Evolutionary conservation across 768 basidiomycete species (phyloP), one percentile per base, ranked within the genome.

Genomic region (Vishniacozyma victoriae): DNA sequence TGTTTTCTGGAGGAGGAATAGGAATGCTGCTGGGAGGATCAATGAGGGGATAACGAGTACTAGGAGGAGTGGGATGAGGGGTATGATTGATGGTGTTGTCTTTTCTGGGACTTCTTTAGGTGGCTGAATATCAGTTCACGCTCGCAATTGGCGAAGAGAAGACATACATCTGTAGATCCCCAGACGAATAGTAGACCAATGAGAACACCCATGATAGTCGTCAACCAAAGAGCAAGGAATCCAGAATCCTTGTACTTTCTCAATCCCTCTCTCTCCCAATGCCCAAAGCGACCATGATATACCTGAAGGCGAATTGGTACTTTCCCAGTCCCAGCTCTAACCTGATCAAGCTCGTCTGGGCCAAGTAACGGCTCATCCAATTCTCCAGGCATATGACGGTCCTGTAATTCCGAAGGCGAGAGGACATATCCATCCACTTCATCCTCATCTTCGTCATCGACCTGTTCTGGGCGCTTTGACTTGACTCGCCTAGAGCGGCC

Each of bases 1-100:
- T 59, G 90, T 89, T 50, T 87, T 77, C 49, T 83, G 81, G 41
- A 93, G 73, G 35, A 92, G 77, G 1, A 70, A 42, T 15, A 72
- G 49, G 50, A 72, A 69, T 1, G 54, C 64, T 11, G 69, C 57
- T 1, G 70, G 70, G 4, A 67, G 41, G 13, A 64, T 23, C 1
- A 70, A 46, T 1, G 68, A 43, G 1, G 64, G 59, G 9, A 67
- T 54, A 24, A 66, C 50, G 9, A 72, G 55, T 3, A 62, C 39
- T 5, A 66, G 49, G 12, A 72, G 62, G 7, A 72, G 46, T 0
- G 70, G 59, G 5, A 67, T 50, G 12, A 70, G 55, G 4, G 67
- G 62, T 1, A 69, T 50, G 12, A 72, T 52, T 5, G 69, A 72
- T 1, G 68, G 70, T 3, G 64, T 56, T 15, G 64, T 54, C 6